A percentile compares a stretch with the other conserved stretches of the same genome.
Evolutionary conservation across 257 asterid genomes (phyloP).

Genomic region (Linaria vulgaris): DNA sequence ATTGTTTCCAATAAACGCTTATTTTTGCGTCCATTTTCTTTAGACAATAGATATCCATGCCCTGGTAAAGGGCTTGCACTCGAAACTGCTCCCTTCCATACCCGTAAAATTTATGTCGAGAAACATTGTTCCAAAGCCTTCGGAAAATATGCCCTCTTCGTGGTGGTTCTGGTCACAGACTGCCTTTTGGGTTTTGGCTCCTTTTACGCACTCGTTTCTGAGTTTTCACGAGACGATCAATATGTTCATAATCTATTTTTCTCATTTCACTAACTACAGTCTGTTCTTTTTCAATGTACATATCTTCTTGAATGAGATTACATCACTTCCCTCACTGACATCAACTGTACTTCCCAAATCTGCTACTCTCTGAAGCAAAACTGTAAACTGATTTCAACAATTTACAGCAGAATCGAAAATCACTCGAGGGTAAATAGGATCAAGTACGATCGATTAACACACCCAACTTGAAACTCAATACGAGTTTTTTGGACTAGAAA

Average conservation of each 20-base stretch:
- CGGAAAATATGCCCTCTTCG: conserved; percentile 24
- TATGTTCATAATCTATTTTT: conserved; percentile 29
- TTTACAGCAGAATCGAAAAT: no score
- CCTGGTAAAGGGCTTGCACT: conserved; percentile 50
- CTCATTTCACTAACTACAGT: conserved; percentile 27
- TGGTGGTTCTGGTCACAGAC: no score
- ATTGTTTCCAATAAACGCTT: no score
- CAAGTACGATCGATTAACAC: no score
- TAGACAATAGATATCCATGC: conserved; percentile 17
- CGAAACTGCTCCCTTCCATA: conserved; percentile 27
- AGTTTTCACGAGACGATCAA: conserved; percentile 31
- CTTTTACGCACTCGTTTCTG: conserved; percentile 31
- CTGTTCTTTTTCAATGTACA: conserved; percentile 24
- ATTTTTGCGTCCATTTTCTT: no score
- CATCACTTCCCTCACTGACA: conserved; percentile 23
- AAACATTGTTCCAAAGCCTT: conserved; percentile 51
- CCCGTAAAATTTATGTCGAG: conserved; percentile 36
- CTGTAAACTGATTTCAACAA: no score
- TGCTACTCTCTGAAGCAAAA: conserved; percentile 45
- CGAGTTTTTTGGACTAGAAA: no score
- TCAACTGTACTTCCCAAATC: conserved; percentile 29
- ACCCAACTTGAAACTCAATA: no score
- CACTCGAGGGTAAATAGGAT: neutral
- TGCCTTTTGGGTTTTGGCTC: conserved; percentile 8
- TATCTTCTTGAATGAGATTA: conserved; percentile 32